Conservation (phyloP, 2,329 filamentous ascomycete species). For the Stagonosporopsis cucurbitacearum region DNA sequence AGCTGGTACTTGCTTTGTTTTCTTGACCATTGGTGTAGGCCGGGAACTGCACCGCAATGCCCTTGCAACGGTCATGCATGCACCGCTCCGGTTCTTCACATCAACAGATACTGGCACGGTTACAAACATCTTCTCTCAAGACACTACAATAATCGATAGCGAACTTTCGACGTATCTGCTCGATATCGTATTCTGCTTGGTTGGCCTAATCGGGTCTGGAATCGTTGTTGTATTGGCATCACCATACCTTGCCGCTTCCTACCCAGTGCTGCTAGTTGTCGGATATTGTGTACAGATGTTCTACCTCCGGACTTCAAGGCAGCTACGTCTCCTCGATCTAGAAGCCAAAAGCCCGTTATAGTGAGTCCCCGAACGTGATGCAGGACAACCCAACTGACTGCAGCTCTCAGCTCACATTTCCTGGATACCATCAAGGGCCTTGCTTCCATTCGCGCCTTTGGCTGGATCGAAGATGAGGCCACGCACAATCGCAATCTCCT, state of each 20-base stretch:
- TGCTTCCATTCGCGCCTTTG: slow-evolving; percentile 56
- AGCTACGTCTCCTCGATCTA: slow-evolving; percentile 58
- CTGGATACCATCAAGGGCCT: slow-evolving; percentile 56
- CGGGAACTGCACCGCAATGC: slow-evolving; percentile 1
- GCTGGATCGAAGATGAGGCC: slow-evolving; percentile 43
- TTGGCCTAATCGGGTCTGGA: slow-evolving; percentile 26
- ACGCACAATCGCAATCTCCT: slow-evolving; percentile 23
- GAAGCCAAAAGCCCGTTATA: slow-evolving; percentile 57
- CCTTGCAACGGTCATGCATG: slow-evolving; percentile 4
- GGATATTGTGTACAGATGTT: slow-evolving; percentile 37
- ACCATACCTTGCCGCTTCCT: slow-evolving; percentile 37
- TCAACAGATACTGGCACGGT: slow-evolving; percentile 2
- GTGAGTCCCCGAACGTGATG: slow-evolving; percentile 11
- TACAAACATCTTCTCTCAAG: slow-evolving; percentile 18
- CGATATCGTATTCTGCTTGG: slow-evolving; percentile 13
- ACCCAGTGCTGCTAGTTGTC: slow-evolving; percentile 44
- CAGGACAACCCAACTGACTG: neutral
- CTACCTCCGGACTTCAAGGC: slow-evolving; percentile 54
- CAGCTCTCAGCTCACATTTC: slow-evolving; percentile 49
- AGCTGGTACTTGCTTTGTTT: neutral
- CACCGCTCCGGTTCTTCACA: slow-evolving; percentile 3
- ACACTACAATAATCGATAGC: slow-evolving; percentile 18
- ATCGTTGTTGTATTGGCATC: slow-evolving; percentile 44
- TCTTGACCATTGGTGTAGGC: neutral
- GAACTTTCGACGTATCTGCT: slow-evolving; percentile 7